Conservation (phyloP, 768 basidiomycete genomes). For the Dendrothele bispora region DNA sequence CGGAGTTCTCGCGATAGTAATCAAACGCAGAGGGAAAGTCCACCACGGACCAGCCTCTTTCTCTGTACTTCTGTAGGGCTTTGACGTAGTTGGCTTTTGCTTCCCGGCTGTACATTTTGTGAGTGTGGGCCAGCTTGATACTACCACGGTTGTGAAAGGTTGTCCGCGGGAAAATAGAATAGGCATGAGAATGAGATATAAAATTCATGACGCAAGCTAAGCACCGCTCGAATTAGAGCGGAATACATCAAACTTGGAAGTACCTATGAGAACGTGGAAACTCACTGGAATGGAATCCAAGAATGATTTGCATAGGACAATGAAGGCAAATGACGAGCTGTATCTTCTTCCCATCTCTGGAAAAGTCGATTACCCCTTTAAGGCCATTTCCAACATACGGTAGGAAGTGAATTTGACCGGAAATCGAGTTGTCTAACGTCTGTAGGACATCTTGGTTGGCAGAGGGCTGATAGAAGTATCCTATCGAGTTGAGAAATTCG, state of each 20-base stretch:
- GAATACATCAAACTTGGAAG: too few species aligned
- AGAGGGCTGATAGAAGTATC: slow-evolving; percentile 26
- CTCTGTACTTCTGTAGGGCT: too few species aligned
- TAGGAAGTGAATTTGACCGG: neutral
- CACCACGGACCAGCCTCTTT: too few species aligned
- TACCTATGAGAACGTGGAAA: neutral
- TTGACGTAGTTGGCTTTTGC: too few species aligned
- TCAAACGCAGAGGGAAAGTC: too few species aligned
- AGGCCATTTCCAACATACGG: neutral
- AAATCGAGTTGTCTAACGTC: too few species aligned
- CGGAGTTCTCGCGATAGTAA: too few species aligned
- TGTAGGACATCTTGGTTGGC: neutral
- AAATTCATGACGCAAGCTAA: slow-evolving; percentile 35
- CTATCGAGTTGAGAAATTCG: slow-evolving; percentile 24
- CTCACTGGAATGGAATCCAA: slow-evolving; percentile 39
- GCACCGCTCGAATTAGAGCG: neutral
- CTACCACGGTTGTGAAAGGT: slow-evolving; percentile 27
- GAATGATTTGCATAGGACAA: slow-evolving; percentile 24
- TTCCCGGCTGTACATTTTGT: too few species aligned
- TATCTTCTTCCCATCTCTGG: slow-evolving; percentile 6
- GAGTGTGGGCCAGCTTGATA: too few species aligned
- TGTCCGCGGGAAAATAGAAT: slow-evolving; percentile 30
- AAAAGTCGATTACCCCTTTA: slow-evolving; percentile 3
- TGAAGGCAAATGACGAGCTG: slow-evolving; percentile 29
- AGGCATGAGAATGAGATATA: slow-evolving; percentile 30